Evolutionary conservation across 768 basidiomycete species (phyloP), one percentile per base, ranked within the genome.

Genomic region (Steccherinum ochraceum): DNA sequence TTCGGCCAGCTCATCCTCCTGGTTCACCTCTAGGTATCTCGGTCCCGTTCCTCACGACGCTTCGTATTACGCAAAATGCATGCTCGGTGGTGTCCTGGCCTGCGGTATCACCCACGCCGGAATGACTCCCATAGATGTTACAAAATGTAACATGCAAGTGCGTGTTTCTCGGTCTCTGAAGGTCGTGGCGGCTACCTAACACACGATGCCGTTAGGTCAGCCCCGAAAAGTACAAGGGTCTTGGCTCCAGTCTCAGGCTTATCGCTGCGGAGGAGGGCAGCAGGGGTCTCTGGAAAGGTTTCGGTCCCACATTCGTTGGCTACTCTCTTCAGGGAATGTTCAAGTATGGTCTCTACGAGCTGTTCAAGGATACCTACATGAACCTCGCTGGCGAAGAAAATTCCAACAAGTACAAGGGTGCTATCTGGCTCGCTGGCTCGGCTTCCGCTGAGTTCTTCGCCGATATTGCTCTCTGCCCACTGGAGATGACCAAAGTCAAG

Each of bases 331-430:
- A 96, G 74, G 94, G 94, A 67, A 85, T 93, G 81, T 93, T 95
- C 86, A 97, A 97, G 73, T 96, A 91, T 69, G 94, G 94, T 74
- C 89, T 94, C 68, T 96, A 96, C 69, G 93, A 97, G 72, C 68
- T 88, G 64, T 97, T 94, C 88, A 97, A 95, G 78, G 93, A 96
- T 69, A 52, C 65, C 56, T 94, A 93, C 80, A 83, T 83, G 78
- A 93, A 93, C 79, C 64, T 86, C 57, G 84, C 91, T 55, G 93
- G 93, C 48, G 84, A 94, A 69, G 89, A 92, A 66, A 72, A 79
- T 40, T 67, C 87, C 21, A 69, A 78, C 50, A 83, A 90, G 60
- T 91, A 89, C 81, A 90, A 90, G 74, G 84, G 86, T 56, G 76
- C 77, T 52, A 93, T 97, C 72, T 96, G 93, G 90, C 83, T 93